Percentiles rank a stretch among this genome's conserved stretches.
Conservation (phyloP, 2,329 filamentous ascomycete species). For the Emmonsia crescens region DNA sequence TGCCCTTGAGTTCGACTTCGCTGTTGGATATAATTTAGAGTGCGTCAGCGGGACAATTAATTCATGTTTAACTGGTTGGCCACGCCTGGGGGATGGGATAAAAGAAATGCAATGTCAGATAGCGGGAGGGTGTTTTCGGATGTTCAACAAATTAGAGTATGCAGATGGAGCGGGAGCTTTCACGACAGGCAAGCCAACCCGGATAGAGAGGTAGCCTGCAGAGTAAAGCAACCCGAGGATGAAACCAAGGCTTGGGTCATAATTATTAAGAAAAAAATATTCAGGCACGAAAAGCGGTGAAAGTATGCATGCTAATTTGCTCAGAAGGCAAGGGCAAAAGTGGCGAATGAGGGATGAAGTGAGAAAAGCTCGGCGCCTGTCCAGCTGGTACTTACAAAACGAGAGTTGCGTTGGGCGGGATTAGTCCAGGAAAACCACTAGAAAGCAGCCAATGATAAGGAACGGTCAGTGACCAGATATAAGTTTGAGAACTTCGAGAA, state of each 20-base stretch:
- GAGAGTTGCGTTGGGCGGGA: slow-evolving; percentile 62
- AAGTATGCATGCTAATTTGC: neutral
- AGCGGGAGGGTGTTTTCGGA: neutral
- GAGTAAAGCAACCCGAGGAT: neutral
- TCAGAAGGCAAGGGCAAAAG: neutral
- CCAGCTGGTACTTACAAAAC: slow-evolving; percentile 67
- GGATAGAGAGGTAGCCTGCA: neutral
- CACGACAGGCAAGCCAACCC: neutral
- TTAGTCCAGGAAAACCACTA: slow-evolving; percentile 68
- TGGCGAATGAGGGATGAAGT: neutral
- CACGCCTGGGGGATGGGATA: neutral
- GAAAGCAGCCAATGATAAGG: slow-evolving; percentile 12
- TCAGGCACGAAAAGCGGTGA: slow-evolving; percentile 4
- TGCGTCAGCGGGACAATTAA: slow-evolving; percentile 6
- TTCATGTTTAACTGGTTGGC: neutral
- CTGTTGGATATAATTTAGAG: slow-evolving; percentile 29
- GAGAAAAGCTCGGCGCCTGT: neutral
- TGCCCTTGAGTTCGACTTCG: slow-evolving; percentile 57
- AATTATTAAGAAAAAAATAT: neutral
- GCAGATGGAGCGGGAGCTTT: neutral
- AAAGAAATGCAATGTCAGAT: neutral
- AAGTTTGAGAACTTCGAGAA: neutral
- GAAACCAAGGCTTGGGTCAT: neutral
- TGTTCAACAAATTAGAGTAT: neutral
- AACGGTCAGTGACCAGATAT: neutral